These are phyloP conservation scores for Nannochloropsis salina DNA, from an alignment of 108 stramenopile genomes.

Conservation along the genomic window DNA sequence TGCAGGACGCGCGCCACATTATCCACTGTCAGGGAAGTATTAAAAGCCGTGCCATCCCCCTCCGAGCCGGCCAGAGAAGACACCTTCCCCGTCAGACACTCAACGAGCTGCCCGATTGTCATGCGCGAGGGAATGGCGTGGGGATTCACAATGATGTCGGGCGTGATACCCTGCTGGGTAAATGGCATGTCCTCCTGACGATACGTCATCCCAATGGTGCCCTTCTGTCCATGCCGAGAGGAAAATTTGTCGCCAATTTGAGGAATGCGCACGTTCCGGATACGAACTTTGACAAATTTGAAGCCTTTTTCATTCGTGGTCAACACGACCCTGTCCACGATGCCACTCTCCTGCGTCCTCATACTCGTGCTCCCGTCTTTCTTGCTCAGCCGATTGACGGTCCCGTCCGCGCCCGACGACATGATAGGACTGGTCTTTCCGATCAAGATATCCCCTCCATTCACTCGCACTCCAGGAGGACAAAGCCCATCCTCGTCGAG, in stretches of 20 bases:
- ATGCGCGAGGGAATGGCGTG: slow-evolving; percentile 99
- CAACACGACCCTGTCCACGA: slow-evolving; percentile 79
- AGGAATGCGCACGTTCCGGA: slow-evolving; percentile 90
- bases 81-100: slow-evolving; percentile 95
- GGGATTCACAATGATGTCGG: slow-evolving; percentile 99
- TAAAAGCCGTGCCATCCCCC: slow-evolving; percentile 95
- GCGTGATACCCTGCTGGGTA: slow-evolving; percentile 89
- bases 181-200: slow-evolving; percentile 99
- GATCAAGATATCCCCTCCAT: slow-evolving; percentile 89
- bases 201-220: slow-evolving; percentile 97
- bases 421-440: slow-evolving; percentile 75
- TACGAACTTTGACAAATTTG: slow-evolving; percentile 91
- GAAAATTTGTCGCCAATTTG: slow-evolving; percentile 90
- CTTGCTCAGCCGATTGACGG: slow-evolving; percentile 66
- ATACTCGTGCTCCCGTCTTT: slow-evolving; percentile 88
- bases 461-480: slow-evolving; percentile 86
- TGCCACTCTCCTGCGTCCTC: slow-evolving; percentile 93
- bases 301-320: slow-evolving; percentile 72
- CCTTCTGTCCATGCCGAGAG: slow-evolving; percentile 99
- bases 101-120: slow-evolving; percentile 99
- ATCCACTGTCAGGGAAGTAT: slow-evolving; percentile 85
- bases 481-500: slow-evolving; percentile 95
- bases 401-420: slow-evolving; percentile 21
- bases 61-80: slow-evolving; percentile 84
- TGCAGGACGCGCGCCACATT: slow-evolving; percentile 82